These are phyloP conservation scores for Clonostachys sp. DNA, from an alignment of 2,329 filamentous ascomycete species.

Conservation along the genomic window DNA sequence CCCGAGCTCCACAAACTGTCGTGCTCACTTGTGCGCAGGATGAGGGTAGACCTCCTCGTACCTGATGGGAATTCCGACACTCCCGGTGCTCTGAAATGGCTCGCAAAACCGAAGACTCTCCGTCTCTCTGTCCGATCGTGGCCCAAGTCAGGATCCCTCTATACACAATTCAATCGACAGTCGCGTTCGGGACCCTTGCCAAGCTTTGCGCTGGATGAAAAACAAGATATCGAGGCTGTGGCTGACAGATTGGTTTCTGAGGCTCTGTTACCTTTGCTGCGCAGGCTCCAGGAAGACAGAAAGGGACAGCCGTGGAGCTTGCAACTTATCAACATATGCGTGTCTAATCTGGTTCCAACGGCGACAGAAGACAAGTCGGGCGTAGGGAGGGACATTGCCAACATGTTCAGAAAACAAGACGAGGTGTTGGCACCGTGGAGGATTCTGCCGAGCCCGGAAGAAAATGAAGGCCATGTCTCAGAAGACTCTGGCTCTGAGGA, in stretches of 20 bases:
- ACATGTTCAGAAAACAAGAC: slow-evolving; percentile 78
- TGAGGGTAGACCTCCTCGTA: slow-evolving; percentile 71
- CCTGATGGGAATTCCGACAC: slow-evolving; percentile 28
- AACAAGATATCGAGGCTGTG: slow-evolving; percentile 51
- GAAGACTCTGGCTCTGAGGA: slow-evolving; percentile 6
- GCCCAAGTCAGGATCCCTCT: slow-evolving; percentile 27
- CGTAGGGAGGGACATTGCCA: slow-evolving; percentile 70
- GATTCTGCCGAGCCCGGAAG: slow-evolving; percentile 26
- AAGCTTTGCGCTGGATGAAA: slow-evolving; percentile 64
- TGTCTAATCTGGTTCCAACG: slow-evolving; percentile 72
- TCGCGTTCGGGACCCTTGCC: slow-evolving; percentile 75
- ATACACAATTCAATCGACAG: slow-evolving; percentile 60
- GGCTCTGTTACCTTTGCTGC: slow-evolving; percentile 66
- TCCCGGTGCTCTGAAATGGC: slow-evolving; percentile 47
- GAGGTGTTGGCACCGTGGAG: slow-evolving; percentile 64
- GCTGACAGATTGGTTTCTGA: slow-evolving; percentile 68
- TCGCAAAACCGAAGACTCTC: slow-evolving; percentile 75
- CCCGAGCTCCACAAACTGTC: slow-evolving; percentile 67
- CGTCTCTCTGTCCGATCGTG: slow-evolving; percentile 72
- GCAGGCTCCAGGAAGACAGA: slow-evolving; percentile 62
- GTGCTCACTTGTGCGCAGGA: slow-evolving; percentile 67
- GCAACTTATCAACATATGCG: slow-evolving; percentile 80
- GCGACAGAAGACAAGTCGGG: slow-evolving; percentile 45
- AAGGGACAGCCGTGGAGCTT: slow-evolving; percentile 68
- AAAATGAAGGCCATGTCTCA: slow-evolving; percentile 12